Evolutionary conservation across 805 yeast genomes (phyloP), one percentile per base, ranked within the genome.

Genomic region (Yarrowia sp.): DNA sequence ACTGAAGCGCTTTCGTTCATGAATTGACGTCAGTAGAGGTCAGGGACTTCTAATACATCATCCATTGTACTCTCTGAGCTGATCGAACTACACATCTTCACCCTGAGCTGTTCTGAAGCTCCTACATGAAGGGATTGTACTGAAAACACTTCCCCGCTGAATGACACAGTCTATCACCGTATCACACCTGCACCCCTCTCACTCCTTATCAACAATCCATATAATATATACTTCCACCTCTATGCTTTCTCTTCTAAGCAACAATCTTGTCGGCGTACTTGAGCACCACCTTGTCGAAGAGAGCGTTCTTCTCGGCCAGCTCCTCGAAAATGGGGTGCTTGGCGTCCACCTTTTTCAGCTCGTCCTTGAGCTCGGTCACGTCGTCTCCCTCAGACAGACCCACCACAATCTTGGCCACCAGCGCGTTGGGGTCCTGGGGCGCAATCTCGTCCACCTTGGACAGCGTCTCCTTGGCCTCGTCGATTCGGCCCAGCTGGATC

Each of bases 401-500:
- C 66, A 85, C 83, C 2, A 92, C 83, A 70, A 90, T 86, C 75
- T 87, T 83, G 75, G 89, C 87, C 58, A 92, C 90, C 70, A 83
- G 78, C 46, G 79, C 81, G 16, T 79, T 80, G 41, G 81, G 78
- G 45, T 77, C 73, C 56, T 78, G 78, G 11, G 79, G 73, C 16
- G 76, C 81, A 55, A 80, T 76, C 70, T 79, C 80, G n/a, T 81
- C 79, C n/a, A 85, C 82, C 42, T 81, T 75, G 49, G 71, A 61
- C 38, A 81, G 68, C 12, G 79, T 81, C 71, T 90, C 91, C 70
- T 85, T 84, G 10, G 97, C 93, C 79, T 94, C 98, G 2, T 93
- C 94, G 69, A 86, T 81, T 75, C 93, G 90, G 64, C 87, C 86
- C 76, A 92, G 84, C 79, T 91, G 92, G 73, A 93, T 79, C 71